Evolutionary conservation across 1,139 yeast genomes (phyloP).

Genomic region (Wickerhamomyces sp.): DNA sequence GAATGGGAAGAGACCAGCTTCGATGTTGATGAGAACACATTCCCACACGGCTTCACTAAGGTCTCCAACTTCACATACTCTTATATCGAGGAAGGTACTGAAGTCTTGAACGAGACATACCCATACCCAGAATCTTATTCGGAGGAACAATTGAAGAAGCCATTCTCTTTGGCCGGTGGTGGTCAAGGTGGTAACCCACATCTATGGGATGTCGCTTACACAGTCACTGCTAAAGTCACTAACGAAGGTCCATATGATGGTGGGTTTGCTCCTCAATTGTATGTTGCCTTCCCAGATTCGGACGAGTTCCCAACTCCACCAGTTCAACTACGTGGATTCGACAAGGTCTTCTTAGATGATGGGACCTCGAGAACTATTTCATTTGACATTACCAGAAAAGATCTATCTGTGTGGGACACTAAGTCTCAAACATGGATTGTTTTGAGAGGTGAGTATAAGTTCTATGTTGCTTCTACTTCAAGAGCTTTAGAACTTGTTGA

Average conservation of each 20-base stretch:
- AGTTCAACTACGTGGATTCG: slow-evolving; percentile 51
- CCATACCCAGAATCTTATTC: slow-evolving; percentile 45
- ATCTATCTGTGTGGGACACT: slow-evolving; percentile 54
- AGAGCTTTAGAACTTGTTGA: slow-evolving; percentile 37
- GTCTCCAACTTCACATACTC: slow-evolving; percentile 3
- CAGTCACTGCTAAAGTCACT: slow-evolving; percentile 39
- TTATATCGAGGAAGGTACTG: slow-evolving; percentile 3
- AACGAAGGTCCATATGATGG: slow-evolving; percentile 47
- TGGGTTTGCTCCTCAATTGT: slow-evolving; percentile 50
- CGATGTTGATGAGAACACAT: neutral
- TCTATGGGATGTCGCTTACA: slow-evolving; percentile 37
- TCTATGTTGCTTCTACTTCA: slow-evolving; percentile 48
- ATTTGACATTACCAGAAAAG: slow-evolving; percentile 46
- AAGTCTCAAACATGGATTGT: slow-evolving; percentile 52
- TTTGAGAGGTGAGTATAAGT: slow-evolving; percentile 49
- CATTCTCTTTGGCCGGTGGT: slow-evolving; percentile 41
- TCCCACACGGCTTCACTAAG: slow-evolving; percentile 2
- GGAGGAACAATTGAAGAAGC: slow-evolving; percentile 21
- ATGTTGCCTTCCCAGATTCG: slow-evolving; percentile 46
- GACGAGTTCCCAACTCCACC: slow-evolving; percentile 35
- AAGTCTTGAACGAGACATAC: slow-evolving; percentile 26
- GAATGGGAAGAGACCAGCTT: neutral
- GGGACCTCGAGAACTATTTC: slow-evolving; percentile 34
- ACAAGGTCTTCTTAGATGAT: slow-evolving; percentile 42
- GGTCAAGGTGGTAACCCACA: slow-evolving; percentile 48